Base-by-base conservation (phyloP, 768 basidiomycete genomes). In the Gloeostereum incarnatum region DNA sequence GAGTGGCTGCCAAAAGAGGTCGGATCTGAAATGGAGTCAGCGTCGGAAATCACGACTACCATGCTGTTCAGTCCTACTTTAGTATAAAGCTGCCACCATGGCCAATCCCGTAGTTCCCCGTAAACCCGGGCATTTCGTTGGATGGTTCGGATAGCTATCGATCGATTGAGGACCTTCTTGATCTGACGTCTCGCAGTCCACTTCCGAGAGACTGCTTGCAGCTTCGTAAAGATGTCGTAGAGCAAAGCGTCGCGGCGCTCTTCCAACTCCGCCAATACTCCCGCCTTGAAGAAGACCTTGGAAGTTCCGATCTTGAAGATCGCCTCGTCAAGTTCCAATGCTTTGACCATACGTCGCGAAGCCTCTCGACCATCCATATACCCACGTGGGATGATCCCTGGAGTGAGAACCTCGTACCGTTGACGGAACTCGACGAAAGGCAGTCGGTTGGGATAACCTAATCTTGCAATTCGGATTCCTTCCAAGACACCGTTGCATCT, bases 201-300 rank as follows among this genome's bases (percentile, higher is more conserved):
- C 74, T 73, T 92, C 42, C 92, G 69, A 2, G 87, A 83, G 1
- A 75, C 68, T 0, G 96, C 88, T 55, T 99, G 96, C 27, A 99
- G 57, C 24, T 78, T 73, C 8, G 88, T 81, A 60, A 98, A 94
- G 32, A 96, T 67, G 44, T 91, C 91, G 46, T 77, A 93, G 16
- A 99, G 58, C n/a, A 90, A 61, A 9, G 75, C 69, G 57, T 99
- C 94, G 11, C 94, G 66, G 9, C 89, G 72, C 49, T 97, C 96
- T 56, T 98, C 96, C 6, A 98, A 71, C 49, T 94, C 94, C 22
- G 96, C 96, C 11, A 99, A 71, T 3, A 96, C 90, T 3, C 94
- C 93, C 2, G 96, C 93, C 55, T 98, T 98, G 77, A 99, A 98
- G 68, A 98, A 99, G 43, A 97, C 87, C 62, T 99, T 99, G 25